These are phyloP conservation scores for Coprinopsis marcescibilis DNA, from an alignment of 768 basidiomycete species.

Conservation along the genomic window DNA sequence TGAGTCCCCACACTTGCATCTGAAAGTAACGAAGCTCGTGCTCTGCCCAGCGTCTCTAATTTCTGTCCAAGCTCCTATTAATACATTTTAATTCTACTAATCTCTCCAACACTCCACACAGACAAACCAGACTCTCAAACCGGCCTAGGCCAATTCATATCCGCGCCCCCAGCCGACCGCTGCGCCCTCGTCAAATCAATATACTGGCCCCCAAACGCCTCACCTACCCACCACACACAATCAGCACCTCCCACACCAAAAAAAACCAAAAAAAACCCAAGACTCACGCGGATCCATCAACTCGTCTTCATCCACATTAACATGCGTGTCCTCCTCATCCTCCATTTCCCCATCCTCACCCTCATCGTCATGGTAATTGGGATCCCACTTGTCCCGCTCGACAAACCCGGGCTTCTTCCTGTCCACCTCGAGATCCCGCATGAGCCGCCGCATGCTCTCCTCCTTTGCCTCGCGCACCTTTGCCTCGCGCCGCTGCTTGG, in stretches of 20 bases:
- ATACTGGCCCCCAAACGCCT: conserved; percentile 67
- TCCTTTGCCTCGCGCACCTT: conserved; percentile 61
- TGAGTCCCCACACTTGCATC: too few relatives aligned
- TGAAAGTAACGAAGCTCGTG: too few relatives aligned
- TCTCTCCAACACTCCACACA: background rate
- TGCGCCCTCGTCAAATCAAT: conserved; percentile 65
- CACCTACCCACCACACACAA: conserved; percentile 46
- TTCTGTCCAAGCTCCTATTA: too few relatives aligned
- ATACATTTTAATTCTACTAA: background rate
- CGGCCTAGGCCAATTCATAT: conserved; percentile 70
- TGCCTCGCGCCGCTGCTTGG: conserved; percentile 58
- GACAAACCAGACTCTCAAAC: conserved; percentile 30
- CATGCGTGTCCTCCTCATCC: conserved; percentile 44
- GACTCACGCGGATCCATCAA: conserved; percentile 70
- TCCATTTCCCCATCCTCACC: conserved; percentile 56
- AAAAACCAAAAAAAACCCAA: conserved; percentile 1
- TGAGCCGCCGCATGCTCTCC: conserved; percentile 70
- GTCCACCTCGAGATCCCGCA: conserved; percentile 78
- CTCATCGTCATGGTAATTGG: conserved; percentile 47
- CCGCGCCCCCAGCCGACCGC: conserved; percentile 46
- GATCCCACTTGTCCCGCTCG: conserved; percentile 57
- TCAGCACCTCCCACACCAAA: conserved; percentile 10
- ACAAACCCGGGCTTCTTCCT: conserved; percentile 56
- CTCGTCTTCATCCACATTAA: too few relatives aligned
- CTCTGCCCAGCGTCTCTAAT: too few relatives aligned